These are phyloP conservation scores for Saxispiralis lemnorum DNA, from an alignment of 495 filamentous ascomycete species.

Conservation along the genomic window DNA sequence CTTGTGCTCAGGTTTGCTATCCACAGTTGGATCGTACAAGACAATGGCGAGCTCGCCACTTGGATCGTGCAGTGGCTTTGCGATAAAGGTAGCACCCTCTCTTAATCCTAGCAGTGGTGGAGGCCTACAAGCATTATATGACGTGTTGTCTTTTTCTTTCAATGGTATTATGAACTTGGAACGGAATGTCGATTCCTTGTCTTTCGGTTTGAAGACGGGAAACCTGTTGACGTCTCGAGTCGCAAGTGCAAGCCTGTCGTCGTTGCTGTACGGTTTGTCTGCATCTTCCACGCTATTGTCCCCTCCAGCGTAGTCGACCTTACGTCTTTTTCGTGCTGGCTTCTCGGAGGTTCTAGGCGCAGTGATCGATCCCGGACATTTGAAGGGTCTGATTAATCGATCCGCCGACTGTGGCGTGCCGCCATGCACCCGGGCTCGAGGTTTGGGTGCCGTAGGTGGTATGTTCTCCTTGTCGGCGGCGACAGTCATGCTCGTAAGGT, in stretches of 20 bases:
- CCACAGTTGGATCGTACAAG: slow-evolving; percentile 83
- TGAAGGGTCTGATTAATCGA: slow-evolving; percentile 70
- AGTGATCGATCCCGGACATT: slow-evolving; percentile 71
- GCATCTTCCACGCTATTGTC: slow-evolving; percentile 51
- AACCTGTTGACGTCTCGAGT: slow-evolving; percentile 81
- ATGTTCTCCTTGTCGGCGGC: slow-evolving; percentile 11
- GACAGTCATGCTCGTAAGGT: slow-evolving; percentile 4
- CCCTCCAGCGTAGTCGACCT: slow-evolving; percentile 74
- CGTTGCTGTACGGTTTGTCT: slow-evolving; percentile 75
- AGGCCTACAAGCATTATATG: slow-evolving; percentile 59
- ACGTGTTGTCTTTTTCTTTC: slow-evolving; percentile 54
- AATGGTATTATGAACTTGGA: slow-evolving; percentile 74
- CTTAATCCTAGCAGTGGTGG: slow-evolving; percentile 77
- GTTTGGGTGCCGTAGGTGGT: slow-evolving; percentile 6
- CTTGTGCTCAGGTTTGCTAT: slow-evolving; percentile 49
- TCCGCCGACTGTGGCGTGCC: slow-evolving; percentile 40
- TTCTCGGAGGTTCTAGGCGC: slow-evolving; percentile 56
- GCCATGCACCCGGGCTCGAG: slow-evolving; percentile 22
- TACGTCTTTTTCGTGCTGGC: slow-evolving; percentile 69
- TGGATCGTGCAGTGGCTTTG: slow-evolving; percentile 84
- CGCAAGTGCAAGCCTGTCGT: slow-evolving; percentile 68
- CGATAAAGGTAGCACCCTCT: slow-evolving; percentile 66
- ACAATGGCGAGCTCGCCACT: slow-evolving; percentile 94
- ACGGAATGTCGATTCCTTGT: slow-evolving; percentile 65
- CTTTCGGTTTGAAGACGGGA: slow-evolving; percentile 74